Base-by-base conservation (phyloP, 805 yeast species). In the Pichia phayaonensis region DNA sequence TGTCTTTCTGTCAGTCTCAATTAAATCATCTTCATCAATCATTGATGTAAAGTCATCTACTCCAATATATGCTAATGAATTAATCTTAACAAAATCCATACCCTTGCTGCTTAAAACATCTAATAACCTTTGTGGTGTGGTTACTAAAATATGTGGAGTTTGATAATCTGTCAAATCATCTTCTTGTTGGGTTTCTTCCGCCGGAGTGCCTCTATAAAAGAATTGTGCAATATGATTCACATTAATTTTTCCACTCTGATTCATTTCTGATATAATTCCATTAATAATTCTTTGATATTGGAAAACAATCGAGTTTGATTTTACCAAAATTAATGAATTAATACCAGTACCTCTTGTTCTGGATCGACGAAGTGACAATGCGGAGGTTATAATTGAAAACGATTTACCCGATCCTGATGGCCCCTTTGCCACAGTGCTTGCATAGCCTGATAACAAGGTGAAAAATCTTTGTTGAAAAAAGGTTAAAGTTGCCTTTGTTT, bases 111-210 rank as follows among this genome's bases (percentile, higher is more conserved):
- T 60, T 21, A 69, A 51, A 27, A 68, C 31, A 52, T 68, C 72
- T 15, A 68, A 47, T n/a, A 69, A 47, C 52, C 72, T 59, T 22
- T 63, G 70, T 4, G 73, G 72, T 0, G 73, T 69, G 1, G 67
- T 22, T 2, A 69, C 65, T 20, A 69, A 39, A 12, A 68, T 52
- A 47, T 65, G 68, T 2, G 72, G 72, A 7, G 56, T 49, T 20
- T 61, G 61, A 20, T 20, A 21, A 8, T 58, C 58, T 1, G 57
- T 58, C 7, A 65, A 46, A 7, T 47, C 41, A 21, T 50, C 55
- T 39, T 63, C 61, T 49, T 66, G 70, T 16, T 47, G 22, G 8
- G 41, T 5, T 50, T 67, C 70, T 20, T 54, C 57, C 8, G 49
- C 57, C 4, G 51, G 53, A 20, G 56, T 54, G 1, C 63, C 56